phyloP scores from a whole-genome alignment of 2,329 filamentous ascomycete genomes.

The Whalleya microplaca region DNA sequence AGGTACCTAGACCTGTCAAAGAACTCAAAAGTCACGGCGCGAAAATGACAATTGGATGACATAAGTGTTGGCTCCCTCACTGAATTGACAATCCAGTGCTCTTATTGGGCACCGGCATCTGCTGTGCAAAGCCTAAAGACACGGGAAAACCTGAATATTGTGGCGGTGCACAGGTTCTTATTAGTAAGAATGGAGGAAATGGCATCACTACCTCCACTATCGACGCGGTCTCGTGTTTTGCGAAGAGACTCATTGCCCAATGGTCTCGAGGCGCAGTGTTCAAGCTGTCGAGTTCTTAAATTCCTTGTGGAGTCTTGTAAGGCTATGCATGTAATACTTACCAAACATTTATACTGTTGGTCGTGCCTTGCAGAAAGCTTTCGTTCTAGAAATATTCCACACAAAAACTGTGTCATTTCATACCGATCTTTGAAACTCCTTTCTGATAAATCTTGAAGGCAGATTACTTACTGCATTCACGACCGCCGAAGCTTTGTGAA shows the following conservation, averaged over 20 bases:
- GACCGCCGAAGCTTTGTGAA: no score
- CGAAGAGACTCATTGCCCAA: neutral
- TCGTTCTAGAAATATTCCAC: slow-evolving; percentile 3
- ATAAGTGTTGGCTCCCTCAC: slow-evolving; percentile 12
- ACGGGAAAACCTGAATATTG: slow-evolving; percentile 7
- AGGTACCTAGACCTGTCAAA: no score
- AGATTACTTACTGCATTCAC: no score
- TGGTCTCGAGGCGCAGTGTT: neutral
- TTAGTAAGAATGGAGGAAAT: slow-evolving; percentile 10
- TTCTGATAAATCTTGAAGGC: neutral
- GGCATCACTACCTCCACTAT: slow-evolving; percentile 11
- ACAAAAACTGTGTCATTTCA: neutral
- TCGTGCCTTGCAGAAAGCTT: slow-evolving; percentile 4
- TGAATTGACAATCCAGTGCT: slow-evolving; percentile 3
- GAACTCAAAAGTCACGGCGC: no score
- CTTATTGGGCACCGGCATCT: slow-evolving; percentile 11
- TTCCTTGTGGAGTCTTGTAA: neutral
- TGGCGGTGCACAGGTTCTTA: slow-evolving; percentile 20
- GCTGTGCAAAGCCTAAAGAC: slow-evolving; percentile 5
- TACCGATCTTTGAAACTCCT: neutral
- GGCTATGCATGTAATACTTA: neutral
- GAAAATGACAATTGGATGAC: no score
- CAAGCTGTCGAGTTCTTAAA: neutral
- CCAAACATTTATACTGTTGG: neutral
- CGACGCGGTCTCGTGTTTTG: neutral